Conservation (phyloP, 768 basidiomycete genomes). For the Lentinula edodes region DNA sequence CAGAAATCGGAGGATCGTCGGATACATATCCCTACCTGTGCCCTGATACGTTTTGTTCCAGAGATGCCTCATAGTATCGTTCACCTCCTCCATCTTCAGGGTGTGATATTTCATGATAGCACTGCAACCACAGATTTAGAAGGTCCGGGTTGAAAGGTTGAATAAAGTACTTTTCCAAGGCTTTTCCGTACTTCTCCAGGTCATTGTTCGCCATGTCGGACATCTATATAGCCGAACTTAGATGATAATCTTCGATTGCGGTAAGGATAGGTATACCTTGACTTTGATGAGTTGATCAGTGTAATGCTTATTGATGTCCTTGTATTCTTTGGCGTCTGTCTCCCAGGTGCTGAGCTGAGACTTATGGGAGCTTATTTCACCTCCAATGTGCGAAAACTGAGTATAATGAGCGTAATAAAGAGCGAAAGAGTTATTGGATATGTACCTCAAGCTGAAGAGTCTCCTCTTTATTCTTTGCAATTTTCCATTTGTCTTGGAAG, state of each 20-base stretch:
- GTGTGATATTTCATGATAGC: constrained; percentile 99
- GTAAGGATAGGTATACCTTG: constrained; percentile 52
- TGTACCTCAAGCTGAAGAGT: constrained; percentile 64
- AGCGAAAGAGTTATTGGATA: neutral
- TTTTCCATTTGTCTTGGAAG: constrained; percentile 76
- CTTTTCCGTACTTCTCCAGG: constrained; percentile 96
- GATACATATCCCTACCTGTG: constrained; percentile 56
- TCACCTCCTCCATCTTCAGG: constrained; percentile 99
- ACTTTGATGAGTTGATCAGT: constrained; percentile 90
- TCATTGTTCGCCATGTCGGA: constrained; percentile 98
- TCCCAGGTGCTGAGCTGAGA: constrained; percentile 62
- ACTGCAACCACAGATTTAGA: constrained; percentile 33
- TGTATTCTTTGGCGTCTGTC: constrained; percentile 77
- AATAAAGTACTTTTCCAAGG: constrained; percentile 80
- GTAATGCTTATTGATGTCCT: constrained; percentile 80
- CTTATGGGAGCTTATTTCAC: constrained; percentile 73
- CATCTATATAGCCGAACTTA: constrained; percentile 50
- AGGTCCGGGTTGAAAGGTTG: neutral
- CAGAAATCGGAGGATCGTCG: constrained; percentile 8
- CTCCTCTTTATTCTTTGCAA: constrained; percentile 68
- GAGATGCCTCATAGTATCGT: constrained; percentile 92
- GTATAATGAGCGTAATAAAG: neutral
- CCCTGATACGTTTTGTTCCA: constrained; percentile 99
- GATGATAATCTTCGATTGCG: neutral
- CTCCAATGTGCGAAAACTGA: constrained; percentile 76